Evolutionary conservation across 2,329 filamentous ascomycete species (phyloP), one percentile per base, ranked within the genome.

Genomic region (Phyllosticta capitalensis): DNA sequence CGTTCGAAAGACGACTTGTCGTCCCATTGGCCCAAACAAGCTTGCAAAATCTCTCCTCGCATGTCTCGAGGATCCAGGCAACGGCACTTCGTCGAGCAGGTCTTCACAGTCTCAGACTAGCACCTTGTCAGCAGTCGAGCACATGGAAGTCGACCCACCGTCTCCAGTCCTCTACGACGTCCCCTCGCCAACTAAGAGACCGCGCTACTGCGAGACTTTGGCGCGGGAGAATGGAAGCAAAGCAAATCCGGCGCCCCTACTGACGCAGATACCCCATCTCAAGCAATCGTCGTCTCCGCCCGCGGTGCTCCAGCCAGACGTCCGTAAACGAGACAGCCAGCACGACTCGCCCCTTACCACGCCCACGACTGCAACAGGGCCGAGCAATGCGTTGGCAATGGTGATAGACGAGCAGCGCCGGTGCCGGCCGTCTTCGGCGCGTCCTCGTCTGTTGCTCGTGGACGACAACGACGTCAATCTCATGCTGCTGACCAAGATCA

Each of bases 401-500:
- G 63, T 64, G 22, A 61, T 63, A 2, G 61, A 65, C 14, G 64
- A 19, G 17, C 38, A 45, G 14, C 38, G 14, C 5, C 38, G n/a
- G 14, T 6, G n/a, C 6, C 38, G n/a, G n/a, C 7, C 38, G 7
- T 45, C 38, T 6, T 45, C 14, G 17, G 38, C 14, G n/a, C 38
- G 64, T 5, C 61, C 68, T 0, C 59, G 70, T 49, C 69, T 72
- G 38, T 65, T 75, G 12, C 69, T 71, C 9, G 72, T 74, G 2
- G 72, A 75, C 48, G 72, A 75, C 63, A 75, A 75, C 33, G 67
- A 70, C 0, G 73, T 75, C 65, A 75, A 74, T 56, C 67, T 74
- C 4, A 68, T 67, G 0, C 66, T 75, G 2, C 65, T 75, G 1
- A 66, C 65, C 0, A 72, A 69, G 2, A 72, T 74, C 45, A 65